Evolutionary conservation across 2,329 filamentous ascomycete species (phyloP).

Genomic region (Penicillium sclerotigenum): DNA sequence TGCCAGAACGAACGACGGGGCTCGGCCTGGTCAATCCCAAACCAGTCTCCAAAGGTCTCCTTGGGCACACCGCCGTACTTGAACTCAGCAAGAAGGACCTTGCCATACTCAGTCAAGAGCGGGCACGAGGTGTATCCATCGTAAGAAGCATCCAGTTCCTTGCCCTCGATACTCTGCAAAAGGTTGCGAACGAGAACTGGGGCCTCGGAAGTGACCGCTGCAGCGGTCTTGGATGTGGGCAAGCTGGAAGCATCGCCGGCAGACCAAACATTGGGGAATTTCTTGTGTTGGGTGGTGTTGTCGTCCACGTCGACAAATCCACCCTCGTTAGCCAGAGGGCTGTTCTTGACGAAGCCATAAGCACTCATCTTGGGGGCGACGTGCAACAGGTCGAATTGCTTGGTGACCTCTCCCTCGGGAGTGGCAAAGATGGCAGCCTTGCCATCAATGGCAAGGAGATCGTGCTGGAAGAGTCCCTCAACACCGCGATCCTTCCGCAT

Average conservation of each 20-base stretch:
- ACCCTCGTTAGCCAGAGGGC: slow-evolving; percentile 53
- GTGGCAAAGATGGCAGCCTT: slow-evolving; percentile 52
- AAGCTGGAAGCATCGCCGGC: slow-evolving; percentile 58
- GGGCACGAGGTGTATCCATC: slow-evolving; percentile 59
- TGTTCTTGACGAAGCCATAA: slow-evolving; percentile 54
- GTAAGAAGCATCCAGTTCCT: slow-evolving; percentile 45
- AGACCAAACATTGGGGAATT: slow-evolving; percentile 58
- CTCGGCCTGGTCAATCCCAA: slow-evolving; percentile 57
- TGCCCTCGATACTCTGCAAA: slow-evolving; percentile 46
- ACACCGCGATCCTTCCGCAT: slow-evolving; percentile 55
- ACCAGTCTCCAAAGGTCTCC: slow-evolving; percentile 56
- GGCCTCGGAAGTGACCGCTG: slow-evolving; percentile 52
- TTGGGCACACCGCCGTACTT: slow-evolving; percentile 62
- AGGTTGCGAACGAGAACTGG: slow-evolving; percentile 53
- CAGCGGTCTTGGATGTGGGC: slow-evolving; percentile 57
- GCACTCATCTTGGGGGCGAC: slow-evolving; percentile 60
- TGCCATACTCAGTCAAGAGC: slow-evolving; percentile 56
- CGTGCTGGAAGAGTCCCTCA: slow-evolving; percentile 58
- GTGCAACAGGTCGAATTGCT: slow-evolving; percentile 55
- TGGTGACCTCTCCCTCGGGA: slow-evolving; percentile 46
- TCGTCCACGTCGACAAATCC: slow-evolving; percentile 60
- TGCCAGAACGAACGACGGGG: slow-evolving; percentile 60
- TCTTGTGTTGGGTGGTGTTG: slow-evolving; percentile 52
- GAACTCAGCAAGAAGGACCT: slow-evolving; percentile 64
- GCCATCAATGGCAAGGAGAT: slow-evolving; percentile 54